Percentiles rank a stretch among this genome's conserved stretches.
phyloP scores from a whole-genome alignment of 1,284 basidiomycete genomes.

The Takashimella tepidaria region DNA sequence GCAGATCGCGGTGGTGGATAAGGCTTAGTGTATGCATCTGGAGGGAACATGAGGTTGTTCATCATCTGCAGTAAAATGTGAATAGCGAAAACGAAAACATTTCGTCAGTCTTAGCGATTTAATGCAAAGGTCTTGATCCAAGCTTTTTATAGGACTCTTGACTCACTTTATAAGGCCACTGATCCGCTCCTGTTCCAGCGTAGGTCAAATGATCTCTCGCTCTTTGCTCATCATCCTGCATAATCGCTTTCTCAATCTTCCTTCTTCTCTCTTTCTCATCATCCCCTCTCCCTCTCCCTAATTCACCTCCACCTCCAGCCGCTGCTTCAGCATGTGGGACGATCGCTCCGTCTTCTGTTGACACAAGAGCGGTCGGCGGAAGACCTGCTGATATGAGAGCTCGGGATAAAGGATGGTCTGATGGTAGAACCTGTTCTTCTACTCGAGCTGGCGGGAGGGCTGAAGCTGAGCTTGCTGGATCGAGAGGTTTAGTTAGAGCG shows the following conservation, averaged over 20 bases:
- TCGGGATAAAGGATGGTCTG: constrained; percentile 37
- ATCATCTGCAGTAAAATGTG: constrained; percentile 11
- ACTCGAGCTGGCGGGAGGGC: constrained; percentile 5
- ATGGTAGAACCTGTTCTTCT: constrained; percentile 30
- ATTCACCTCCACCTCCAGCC: constrained; percentile 24
- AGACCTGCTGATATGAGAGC: constrained; percentile 44
- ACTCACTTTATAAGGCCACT: constrained; percentile 80
- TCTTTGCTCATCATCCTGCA: constrained; percentile 58
- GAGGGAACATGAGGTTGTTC: constrained; percentile 87
- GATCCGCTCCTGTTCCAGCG: constrained; percentile 56
- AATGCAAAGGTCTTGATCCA: too few relatives aligned
- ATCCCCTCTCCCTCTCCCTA: constrained; percentile 33
- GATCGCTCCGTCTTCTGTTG: constrained; percentile 34
- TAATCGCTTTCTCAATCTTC: constrained; percentile 50
- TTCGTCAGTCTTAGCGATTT: too few relatives aligned
- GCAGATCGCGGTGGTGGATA: constrained; percentile 50
- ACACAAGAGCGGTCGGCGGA: constrained; percentile 43
- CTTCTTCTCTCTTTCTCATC: constrained; percentile 26
- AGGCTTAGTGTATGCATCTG: constrained; percentile 80
- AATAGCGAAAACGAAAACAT: too few relatives aligned
- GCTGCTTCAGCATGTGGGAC: constrained; percentile 39
- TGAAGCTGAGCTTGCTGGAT: constrained; percentile 7
- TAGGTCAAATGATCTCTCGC: constrained; percentile 54
- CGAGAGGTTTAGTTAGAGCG: constrained; percentile 15
- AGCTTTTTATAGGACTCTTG: too few relatives aligned